These are phyloP conservation scores for Taxawa tesnikishii DNA, from an alignment of 2,329 filamentous ascomycete species.

Conservation along the genomic window DNA sequence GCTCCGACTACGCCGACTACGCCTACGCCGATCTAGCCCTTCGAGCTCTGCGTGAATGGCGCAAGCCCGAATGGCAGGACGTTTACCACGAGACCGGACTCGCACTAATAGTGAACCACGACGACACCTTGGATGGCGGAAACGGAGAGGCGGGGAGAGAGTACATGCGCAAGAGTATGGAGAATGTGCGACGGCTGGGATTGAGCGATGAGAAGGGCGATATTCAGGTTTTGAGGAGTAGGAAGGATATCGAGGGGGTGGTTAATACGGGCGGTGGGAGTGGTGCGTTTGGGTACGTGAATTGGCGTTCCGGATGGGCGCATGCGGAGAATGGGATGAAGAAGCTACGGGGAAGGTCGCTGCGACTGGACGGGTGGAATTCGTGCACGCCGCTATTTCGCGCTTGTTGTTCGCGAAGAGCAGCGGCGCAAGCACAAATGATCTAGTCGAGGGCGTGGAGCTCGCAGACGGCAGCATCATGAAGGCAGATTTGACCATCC, in stretches of 20 bases:
- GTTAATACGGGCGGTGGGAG: conserved; percentile 27
- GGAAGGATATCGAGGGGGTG: conserved; percentile 24
- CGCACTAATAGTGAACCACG: conserved; percentile 43
- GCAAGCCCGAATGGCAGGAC: conserved; percentile 46
- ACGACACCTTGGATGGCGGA: conserved; percentile 26
- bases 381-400: conserved; percentile 36
- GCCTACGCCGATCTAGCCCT: conserved; percentile 65
- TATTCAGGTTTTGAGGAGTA: conserved; percentile 24
- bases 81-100: conserved; percentile 62
- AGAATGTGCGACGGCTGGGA: conserved; percentile 46
- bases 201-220: conserved; percentile 20
- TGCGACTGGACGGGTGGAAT: conserved; percentile 39
- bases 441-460: conserved; percentile 44
- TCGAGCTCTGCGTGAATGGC: conserved; percentile 58
- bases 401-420: conserved; percentile 27
- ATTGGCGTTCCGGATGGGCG: conserved; percentile 66
- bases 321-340: conserved; percentile 61
- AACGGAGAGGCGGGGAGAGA: conserved; percentile 24
- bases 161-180: conserved; percentile 49
- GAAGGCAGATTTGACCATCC: conserved; percentile 58
- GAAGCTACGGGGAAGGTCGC: conserved; percentile 46
- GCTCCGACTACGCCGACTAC: conserved; percentile 69
- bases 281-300: conserved; percentile 49
- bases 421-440: conserved; percentile 9
- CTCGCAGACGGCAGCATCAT: conserved; percentile 39